Evolutionary conservation across 306 rosid species (phyloP).

Genomic region (Abrus precatorius): DNA sequence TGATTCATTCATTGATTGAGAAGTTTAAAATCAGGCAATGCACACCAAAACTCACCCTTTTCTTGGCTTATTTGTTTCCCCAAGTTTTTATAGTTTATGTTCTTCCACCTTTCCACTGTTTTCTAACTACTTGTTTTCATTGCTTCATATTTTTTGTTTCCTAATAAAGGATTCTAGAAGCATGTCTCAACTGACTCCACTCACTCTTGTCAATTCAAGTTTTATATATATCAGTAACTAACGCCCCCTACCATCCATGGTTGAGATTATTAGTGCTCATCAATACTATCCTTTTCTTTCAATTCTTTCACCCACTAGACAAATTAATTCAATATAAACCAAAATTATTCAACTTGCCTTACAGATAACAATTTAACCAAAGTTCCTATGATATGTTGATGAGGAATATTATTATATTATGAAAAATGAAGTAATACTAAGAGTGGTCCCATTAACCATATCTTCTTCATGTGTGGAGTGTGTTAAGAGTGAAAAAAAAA

Average conservation of each 20-base stretch:
- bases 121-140: constrained; percentile 36
- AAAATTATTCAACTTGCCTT: constrained; percentile 13
- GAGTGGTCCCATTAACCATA: constrained; percentile 33
- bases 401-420: too few relatives aligned
- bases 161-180: constrained; percentile 60
- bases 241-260: constrained; percentile 60
- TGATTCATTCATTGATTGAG: constrained; percentile 17
- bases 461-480: constrained; percentile 38
- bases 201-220: constrained; percentile 60
- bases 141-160: constrained; percentile 36
- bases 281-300: constrained; percentile 33
- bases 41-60: constrained; percentile 44
- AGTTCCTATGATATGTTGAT: background rate
- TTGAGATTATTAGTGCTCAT: constrained; percentile 36
- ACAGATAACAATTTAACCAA: constrained; percentile 28
- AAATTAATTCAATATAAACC: background rate
- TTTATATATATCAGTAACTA: constrained; percentile 45
- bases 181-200: constrained; percentile 58
- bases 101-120: constrained; percentile 47
- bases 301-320: constrained; percentile 31
- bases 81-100: constrained; percentile 18
- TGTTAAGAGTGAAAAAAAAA: constrained; percentile 18
- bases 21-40: constrained; percentile 2
- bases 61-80: constrained; percentile 14
- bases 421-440: too few relatives aligned